Conservation (phyloP, 148 eudicot species). For the Vaccinium macrocarpon region DNA sequence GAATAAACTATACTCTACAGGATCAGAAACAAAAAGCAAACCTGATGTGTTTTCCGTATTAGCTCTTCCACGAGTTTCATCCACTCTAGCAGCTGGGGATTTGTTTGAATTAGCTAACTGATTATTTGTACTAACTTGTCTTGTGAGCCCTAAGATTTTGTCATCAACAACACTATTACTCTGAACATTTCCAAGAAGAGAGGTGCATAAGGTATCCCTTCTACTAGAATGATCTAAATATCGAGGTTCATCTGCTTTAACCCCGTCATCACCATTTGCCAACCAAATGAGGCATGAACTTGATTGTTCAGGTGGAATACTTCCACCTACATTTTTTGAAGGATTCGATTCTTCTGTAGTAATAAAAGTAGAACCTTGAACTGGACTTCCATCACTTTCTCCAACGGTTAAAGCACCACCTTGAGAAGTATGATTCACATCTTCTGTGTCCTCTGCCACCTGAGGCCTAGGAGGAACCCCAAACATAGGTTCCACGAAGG, state of each 20-base stretch:
- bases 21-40: constrained; percentile 23
- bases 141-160: constrained; percentile 25
- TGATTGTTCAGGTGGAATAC: constrained; percentile 27
- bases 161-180: constrained; percentile 21
- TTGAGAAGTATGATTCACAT: constrained; percentile 30
- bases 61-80: constrained; percentile 38
- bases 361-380: constrained; percentile 23
- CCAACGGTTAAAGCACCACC: constrained; percentile 30
- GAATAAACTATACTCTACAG: background rate
- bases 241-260: constrained; percentile 42
- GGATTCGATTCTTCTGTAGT: constrained; percentile 31
- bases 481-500: constrained; percentile 69
- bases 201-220: constrained; percentile 17
- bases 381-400: constrained; percentile 39
- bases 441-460: constrained; percentile 46
- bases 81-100: constrained; percentile 31
- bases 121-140: constrained; percentile 30
- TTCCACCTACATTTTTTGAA: constrained; percentile 35
- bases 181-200: constrained; percentile 34
- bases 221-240: constrained; percentile 27
- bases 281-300: constrained; percentile 25
- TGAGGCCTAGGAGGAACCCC: constrained; percentile 62
- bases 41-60: constrained; percentile 44
- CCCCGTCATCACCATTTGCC: constrained; percentile 31
- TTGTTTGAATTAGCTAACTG: constrained; percentile 23